Evolutionary conservation across 2,329 filamentous ascomycete genomes (phyloP).

Genomic region (Capronia coronata): DNA sequence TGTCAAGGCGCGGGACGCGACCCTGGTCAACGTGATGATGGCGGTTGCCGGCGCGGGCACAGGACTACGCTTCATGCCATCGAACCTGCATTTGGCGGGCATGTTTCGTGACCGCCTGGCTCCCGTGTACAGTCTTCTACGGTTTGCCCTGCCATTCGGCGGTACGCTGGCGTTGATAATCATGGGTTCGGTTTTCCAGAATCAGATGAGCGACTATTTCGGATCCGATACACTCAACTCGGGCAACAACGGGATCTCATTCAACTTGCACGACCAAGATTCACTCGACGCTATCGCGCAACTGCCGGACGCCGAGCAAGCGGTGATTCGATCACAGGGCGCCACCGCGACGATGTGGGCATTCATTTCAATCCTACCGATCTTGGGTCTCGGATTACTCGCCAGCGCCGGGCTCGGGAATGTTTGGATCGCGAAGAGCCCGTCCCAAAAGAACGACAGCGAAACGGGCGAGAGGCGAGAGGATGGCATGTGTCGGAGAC

Average conservation of each 20-base stretch:
- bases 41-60: conserved; percentile 57
- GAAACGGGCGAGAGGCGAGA: conserved; percentile 2
- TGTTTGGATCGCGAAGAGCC: conserved; percentile 43
- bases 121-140: conserved; percentile 54
- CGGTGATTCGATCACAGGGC: conserved; percentile 39
- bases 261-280: conserved; percentile 33
- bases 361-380: conserved; percentile 55
- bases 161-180: conserved; percentile 60
- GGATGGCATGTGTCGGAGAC: conserved; percentile 13
- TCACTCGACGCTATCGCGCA: conserved; percentile 36
- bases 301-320: conserved; percentile 35
- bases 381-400: conserved; percentile 48
- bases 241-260: conserved; percentile 12
- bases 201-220: conserved; percentile 39
- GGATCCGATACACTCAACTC: conserved; percentile 29
- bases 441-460: conserved; percentile 4
- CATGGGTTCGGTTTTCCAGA: conserved; percentile 65
- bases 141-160: conserved; percentile 56
- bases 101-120: conserved; percentile 55
- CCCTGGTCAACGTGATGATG: conserved; percentile 60
- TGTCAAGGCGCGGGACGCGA: conserved; percentile 44
- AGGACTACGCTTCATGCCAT: conserved; percentile 60
- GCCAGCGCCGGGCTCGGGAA: conserved; percentile 46
- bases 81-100: conserved; percentile 56
- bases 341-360: conserved; percentile 59